These are phyloP conservation scores for Starmerella cellae DNA, from an alignment of 805 yeast genomes.

Conservation along the genomic window DNA sequence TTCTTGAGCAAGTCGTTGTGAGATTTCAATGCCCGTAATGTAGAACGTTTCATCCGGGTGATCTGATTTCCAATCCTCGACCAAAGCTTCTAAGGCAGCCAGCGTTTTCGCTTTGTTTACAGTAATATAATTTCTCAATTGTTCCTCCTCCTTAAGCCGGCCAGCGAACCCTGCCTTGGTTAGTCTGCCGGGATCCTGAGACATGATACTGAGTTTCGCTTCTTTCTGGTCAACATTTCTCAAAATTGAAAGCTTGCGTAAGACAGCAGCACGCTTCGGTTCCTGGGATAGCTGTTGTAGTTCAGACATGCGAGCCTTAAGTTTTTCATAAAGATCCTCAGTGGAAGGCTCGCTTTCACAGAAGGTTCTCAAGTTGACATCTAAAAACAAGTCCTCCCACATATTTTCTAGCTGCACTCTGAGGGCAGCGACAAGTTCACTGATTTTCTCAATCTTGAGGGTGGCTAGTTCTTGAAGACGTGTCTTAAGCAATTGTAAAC, in stretches of 20 bases:
- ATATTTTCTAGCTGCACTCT: background rate
- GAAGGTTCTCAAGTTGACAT: background rate
- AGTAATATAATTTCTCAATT: conserved; percentile 37
- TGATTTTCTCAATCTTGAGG: conserved; percentile 2
- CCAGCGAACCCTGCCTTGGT: conserved; percentile 14
- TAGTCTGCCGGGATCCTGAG: conserved; percentile 62
- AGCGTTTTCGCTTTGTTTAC: background rate
- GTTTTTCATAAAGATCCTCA: conserved; percentile 26
- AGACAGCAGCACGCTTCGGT: conserved; percentile 2
- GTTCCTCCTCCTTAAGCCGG: conserved; percentile 60
- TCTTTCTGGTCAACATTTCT: conserved; percentile 34
- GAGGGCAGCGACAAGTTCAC: background rate
- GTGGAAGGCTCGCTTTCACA: background rate
- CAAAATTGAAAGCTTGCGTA: background rate
- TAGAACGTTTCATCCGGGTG: background rate
- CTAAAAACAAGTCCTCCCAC: conserved; percentile 8
- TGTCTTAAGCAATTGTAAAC: background rate
- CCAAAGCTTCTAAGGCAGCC: background rate
- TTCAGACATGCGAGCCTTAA: conserved; percentile 47
- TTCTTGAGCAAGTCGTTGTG: background rate
- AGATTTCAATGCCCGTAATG: background rate
- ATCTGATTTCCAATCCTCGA: background rate
- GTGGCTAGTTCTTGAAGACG: conserved; percentile 1
- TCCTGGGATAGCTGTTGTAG: conserved; percentile 36
- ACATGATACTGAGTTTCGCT: conserved; percentile 47